Percentiles rank a stretch among this genome's conserved stretches.
Conservation (phyloP, 2,329 filamentous ascomycete genomes). For the Trichoderma atrobrunneum region DNA sequence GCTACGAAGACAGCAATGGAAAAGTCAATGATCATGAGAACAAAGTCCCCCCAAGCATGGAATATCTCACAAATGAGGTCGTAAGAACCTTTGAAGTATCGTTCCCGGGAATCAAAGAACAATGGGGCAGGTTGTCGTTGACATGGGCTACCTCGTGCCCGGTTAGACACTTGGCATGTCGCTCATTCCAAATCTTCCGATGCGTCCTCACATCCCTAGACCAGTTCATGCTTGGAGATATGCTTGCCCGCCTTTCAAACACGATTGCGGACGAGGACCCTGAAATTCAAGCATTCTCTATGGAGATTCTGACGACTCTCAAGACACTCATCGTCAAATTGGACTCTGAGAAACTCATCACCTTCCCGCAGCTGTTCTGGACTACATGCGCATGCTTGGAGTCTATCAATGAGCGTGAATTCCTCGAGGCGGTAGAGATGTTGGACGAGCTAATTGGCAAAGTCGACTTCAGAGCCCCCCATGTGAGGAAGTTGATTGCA, state of each 20-base stretch:
- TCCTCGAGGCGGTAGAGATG: slow-evolving; percentile 88
- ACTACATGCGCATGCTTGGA: slow-evolving; percentile 94
- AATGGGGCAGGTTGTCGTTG: slow-evolving; percentile 86
- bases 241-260: slow-evolving; percentile 92
- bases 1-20: slow-evolving; percentile 88
- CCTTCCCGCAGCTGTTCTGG: slow-evolving; percentile 98
- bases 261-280: slow-evolving; percentile 93
- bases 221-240: slow-evolving; percentile 92
- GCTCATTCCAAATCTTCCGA: slow-evolving; percentile 95
- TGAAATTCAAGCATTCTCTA: slow-evolving; percentile 94
- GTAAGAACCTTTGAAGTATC: slow-evolving; percentile 80
- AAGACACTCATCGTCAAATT: slow-evolving; percentile 88
- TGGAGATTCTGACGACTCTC: slow-evolving; percentile 94
- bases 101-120: slow-evolving; percentile 82
- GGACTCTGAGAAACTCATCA: slow-evolving; percentile 72
- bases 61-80: slow-evolving; percentile 75
- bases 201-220: slow-evolving; percentile 90
- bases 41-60: slow-evolving; percentile 86
- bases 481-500: slow-evolving; percentile 66
- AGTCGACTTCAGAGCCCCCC: slow-evolving; percentile 71
- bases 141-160: slow-evolving; percentile 97
- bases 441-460: slow-evolving; percentile 82
- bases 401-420: slow-evolving; percentile 94
- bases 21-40: slow-evolving; percentile 69
- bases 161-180: slow-evolving; percentile 89